Base-by-base conservation (phyloP, 2,329 filamentous ascomycete genomes). In the Fusarium neocosmosporiellum region DNA sequence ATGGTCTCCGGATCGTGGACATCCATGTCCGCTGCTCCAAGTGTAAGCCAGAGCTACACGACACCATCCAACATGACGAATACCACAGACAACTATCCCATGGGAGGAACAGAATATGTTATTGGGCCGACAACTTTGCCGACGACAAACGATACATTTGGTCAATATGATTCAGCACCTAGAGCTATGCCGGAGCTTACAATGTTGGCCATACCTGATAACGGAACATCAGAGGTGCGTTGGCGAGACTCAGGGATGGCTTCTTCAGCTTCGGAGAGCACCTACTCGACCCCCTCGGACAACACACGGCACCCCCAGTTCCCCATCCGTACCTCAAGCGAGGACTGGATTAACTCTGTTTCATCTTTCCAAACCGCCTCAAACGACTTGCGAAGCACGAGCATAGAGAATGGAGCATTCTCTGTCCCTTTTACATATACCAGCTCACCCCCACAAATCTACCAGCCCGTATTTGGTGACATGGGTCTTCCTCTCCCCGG, bases 241-340 rank as follows among this genome's bases (percentile, higher is more conserved):
- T 82, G 80, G 76, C 80, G 80, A 36, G 85, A 86, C 57, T 82
- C 86, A 10, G 80, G 80, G 7, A 84, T 85, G 79, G 75, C 81
- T 5, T 86, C 85, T 5, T 86, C 86, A 14, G 80, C 84, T n/a
- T 81, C 85, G 9, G 84, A 84, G 50, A 87, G 86, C 77, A 81
- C 80, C 27, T 87, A 84, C 71, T 88, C 86, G 4, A 85, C 86
- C 4, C 74, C 85, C 20, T 84, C 85, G 8, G 84, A 85, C 16
- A 80, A 78, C 50, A 75, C 80, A 3, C 70, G 78, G 27, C 75
- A 76, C 41, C 70, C 78, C n/a, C 77, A 73, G 8, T 67, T 75
- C 3, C 69, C 78, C n/a, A 74, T 73, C 16, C 75, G 73, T 11
- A 72, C 79, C 7, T 77, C 81, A 4, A 78, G 75, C 20, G 67